These are phyloP conservation scores for Aspergillus funiculosus DNA, from an alignment of 495 filamentous ascomycete species.

Conservation along the genomic window DNA sequence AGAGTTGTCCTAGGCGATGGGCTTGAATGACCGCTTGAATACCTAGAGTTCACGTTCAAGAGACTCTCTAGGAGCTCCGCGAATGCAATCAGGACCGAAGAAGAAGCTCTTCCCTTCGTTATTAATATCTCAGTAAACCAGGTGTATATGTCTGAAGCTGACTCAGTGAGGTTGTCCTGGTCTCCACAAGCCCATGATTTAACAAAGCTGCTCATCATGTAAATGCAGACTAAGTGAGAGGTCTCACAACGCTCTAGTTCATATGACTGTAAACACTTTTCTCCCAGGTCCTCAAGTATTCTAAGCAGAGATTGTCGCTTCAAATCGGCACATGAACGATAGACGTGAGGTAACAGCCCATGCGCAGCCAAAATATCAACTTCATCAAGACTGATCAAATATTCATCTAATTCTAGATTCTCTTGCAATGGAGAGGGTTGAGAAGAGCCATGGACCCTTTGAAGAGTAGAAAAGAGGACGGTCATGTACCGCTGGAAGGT, in stretches of 20 bases:
- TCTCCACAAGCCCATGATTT: constrained; percentile 55
- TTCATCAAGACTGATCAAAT: constrained; percentile 51
- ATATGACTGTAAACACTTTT: constrained; percentile 56
- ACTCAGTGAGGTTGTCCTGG: constrained; percentile 50
- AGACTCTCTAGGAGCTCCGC: constrained; percentile 62
- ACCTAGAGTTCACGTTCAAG: constrained; percentile 57
- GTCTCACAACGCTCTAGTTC: constrained; percentile 72
- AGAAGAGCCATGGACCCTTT: constrained; percentile 24
- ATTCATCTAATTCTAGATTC: constrained; percentile 47
- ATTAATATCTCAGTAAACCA: constrained; percentile 67
- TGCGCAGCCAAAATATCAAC: constrained; percentile 55
- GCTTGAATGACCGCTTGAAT: constrained; percentile 48
- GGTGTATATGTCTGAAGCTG: constrained; percentile 68
- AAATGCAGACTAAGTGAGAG: constrained; percentile 61
- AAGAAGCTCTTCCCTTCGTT: constrained; percentile 57
- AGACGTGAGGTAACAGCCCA: constrained; percentile 44
- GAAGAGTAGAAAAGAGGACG: constrained; percentile 31
- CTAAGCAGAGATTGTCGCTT: constrained; percentile 32
- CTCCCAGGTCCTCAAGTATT: constrained; percentile 50
- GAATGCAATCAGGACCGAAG: constrained; percentile 59
- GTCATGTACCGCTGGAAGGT: constrained; percentile 38
- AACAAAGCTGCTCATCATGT: constrained; percentile 61
- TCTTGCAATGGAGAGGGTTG: constrained; percentile 32
- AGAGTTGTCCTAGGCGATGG: constrained; percentile 70
- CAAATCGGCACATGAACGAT: constrained; percentile 28